Conservation (phyloP, 2,329 filamentous ascomycete species). For the Didymella pomorum region DNA sequence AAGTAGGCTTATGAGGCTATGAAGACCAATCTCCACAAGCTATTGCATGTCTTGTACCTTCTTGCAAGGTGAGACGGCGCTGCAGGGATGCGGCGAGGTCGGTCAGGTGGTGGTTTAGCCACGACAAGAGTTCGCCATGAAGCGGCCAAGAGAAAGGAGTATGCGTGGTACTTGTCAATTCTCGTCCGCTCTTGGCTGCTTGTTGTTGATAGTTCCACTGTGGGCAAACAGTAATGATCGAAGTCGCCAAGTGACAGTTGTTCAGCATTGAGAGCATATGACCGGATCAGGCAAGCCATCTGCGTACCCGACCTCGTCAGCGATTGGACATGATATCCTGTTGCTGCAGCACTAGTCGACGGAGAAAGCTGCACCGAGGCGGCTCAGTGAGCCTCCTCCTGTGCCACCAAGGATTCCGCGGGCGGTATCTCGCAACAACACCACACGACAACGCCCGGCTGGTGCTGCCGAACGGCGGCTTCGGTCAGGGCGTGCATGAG, state of each 20-base stretch:
- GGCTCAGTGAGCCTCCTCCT: slow-evolving; percentile 18
- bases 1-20: background rate
- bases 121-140: background rate
- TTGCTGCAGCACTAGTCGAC: slow-evolving; percentile 10
- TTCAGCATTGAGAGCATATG: slow-evolving; percentile 1
- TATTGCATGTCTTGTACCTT: background rate
- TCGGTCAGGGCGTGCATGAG: slow-evolving; percentile 18
- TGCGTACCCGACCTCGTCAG: slow-evolving; percentile 7
- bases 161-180: slow-evolving; percentile 3
- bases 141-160: slow-evolving; percentile 7
- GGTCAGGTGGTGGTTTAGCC: background rate
- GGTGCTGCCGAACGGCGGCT: slow-evolving; percentile 9
- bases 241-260: slow-evolving; percentile 14
- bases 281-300: slow-evolving; percentile 4
- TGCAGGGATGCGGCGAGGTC: background rate
- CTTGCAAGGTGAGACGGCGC: background rate
- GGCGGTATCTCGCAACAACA: slow-evolving; percentile 5
- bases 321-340: slow-evolving; percentile 1
- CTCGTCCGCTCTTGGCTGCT: slow-evolving; percentile 12
- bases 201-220: slow-evolving; percentile 5
- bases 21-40: background rate
- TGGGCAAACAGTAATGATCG: slow-evolving; percentile 11
- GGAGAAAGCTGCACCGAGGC: slow-evolving; percentile 18
- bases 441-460: slow-evolving; percentile 5
- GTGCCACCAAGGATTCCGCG: slow-evolving; percentile 9